A percentile compares a stretch with the other conserved stretches of the same genome.
Conservation (phyloP, 768 basidiomycete genomes). For the Cyclocybe cylindracea region DNA sequence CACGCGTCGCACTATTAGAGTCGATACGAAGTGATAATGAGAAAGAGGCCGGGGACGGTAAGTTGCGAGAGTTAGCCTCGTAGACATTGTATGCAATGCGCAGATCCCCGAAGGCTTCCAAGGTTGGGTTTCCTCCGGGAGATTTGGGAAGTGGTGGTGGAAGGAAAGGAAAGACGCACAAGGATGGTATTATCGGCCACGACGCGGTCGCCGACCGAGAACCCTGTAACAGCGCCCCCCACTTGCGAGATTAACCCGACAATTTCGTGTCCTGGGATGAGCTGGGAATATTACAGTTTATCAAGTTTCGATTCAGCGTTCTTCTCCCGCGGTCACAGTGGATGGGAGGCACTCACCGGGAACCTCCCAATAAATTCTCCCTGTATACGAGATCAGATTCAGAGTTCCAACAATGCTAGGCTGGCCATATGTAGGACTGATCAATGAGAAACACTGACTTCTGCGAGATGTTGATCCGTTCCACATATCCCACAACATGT, state of each 20-base stretch:
- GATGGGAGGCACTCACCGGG: conserved; percentile 45
- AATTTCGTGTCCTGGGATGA: conserved; percentile 48
- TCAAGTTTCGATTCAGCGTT: neutral
- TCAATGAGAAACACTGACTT: conserved; percentile 39
- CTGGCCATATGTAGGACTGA: neutral
- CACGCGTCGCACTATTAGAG: conserved; percentile 70
- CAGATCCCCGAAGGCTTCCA: too few relatives aligned
- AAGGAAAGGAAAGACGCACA: conserved; percentile 40
- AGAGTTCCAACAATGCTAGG: conserved; percentile 3
- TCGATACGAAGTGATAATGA: neutral
- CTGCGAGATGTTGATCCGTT: conserved; percentile 53
- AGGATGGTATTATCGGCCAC: conserved; percentile 74
- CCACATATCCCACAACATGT: conserved; percentile 61
- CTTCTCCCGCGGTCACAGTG: neutral
- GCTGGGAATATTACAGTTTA: conserved; percentile 19
- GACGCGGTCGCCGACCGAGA: conserved; percentile 78
- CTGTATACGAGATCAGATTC: conserved; percentile 30
- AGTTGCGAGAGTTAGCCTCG: conserved; percentile 2
- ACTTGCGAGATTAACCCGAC: conserved; percentile 76
- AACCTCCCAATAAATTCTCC: conserved; percentile 75
- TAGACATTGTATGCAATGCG: too few relatives aligned
- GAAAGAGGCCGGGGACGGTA: conserved; percentile 5
- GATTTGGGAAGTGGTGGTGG: neutral
- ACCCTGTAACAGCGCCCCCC: conserved; percentile 77
- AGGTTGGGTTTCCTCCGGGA: too few relatives aligned